Conservation (phyloP, 345 rosid species). For the Ceriops tagal region DNA sequence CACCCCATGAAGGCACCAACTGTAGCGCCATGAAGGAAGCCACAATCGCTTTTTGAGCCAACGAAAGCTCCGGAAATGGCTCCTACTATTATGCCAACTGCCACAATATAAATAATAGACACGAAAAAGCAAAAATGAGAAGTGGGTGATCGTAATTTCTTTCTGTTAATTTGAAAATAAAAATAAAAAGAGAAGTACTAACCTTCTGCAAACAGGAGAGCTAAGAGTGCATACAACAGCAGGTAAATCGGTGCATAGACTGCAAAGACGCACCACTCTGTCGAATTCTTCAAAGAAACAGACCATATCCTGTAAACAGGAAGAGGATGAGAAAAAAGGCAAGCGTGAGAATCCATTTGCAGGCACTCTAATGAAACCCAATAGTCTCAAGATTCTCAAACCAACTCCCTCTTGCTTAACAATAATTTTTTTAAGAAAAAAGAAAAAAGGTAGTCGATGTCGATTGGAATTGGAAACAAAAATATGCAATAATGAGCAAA, state of each 20-base stretch:
- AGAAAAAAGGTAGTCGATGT: no score
- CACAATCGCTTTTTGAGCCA: slow-evolving; percentile 25
- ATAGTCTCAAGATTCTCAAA: no score
- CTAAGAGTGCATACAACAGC: slow-evolving; percentile 20
- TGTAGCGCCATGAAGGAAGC: slow-evolving; percentile 24
- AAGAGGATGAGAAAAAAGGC: no score
- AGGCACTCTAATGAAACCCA: no score
- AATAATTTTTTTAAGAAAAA: no score
- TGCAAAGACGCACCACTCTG: background rate
- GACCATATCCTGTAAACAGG: no score
- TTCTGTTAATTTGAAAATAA: background rate
- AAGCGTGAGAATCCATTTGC: no score
- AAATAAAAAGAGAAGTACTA: background rate
- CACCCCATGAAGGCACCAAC: slow-evolving; percentile 33
- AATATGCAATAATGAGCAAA: no score
- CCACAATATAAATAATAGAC: background rate
- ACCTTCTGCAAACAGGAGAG: slow-evolving; percentile 31
- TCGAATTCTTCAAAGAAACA: no score
- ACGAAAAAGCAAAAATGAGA: background rate
- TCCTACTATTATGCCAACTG: slow-evolving; percentile 34
- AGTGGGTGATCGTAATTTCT: background rate
- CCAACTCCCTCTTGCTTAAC: no score
- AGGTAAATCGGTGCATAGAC: background rate
- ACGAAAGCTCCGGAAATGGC: slow-evolving; percentile 23
- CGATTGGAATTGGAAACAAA: no score